Base-by-base conservation (phyloP, 441 rosid species). In the Pelargonium exstipulatum region DNA sequence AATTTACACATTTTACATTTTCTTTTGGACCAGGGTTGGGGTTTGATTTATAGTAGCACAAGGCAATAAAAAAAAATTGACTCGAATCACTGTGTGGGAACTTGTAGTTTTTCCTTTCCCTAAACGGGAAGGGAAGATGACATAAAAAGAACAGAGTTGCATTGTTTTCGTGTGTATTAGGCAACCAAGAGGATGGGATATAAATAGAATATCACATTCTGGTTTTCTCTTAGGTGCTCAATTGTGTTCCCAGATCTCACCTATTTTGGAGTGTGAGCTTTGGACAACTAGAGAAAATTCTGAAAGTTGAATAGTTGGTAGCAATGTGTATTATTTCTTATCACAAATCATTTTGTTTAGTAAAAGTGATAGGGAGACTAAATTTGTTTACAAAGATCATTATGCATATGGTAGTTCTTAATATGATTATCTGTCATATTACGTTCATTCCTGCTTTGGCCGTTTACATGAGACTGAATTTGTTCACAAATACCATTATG, bases 71-170 rank as follows among this genome's bases (percentile, higher is more conserved):
- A 6, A n/a, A n/a, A n/a, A n/a, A n/a, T 12, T 43, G 46, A 43
- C 10, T 43, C 18, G 16, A 51, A n/a, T 18, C 58, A 51, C 18
- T n/a, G 20, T 17, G 58, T n/a, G 4, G 58, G 6, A 51, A 51
- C n/a, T 5, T 51, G 58, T n/a, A 49, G 55, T 49, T 49, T 49
- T n/a, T 49, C 55, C 17, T 49, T 49, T 49, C 46, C 55, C 55
- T 4, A 49, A 51, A 51, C 4, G 58, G 16, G 17, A 51, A 51
- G 22, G 22, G 22, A 20, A 20, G 22, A 51, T 51, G 16, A 51
- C n/a, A n/a, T 3, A 4, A 46, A 46, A 2, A 9, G n/a, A 12
- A n/a, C 10, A 12, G 8, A 46, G 13, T 46, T 46, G 13, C 53
- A 46, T 46, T 9, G 18, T 14, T 51, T 51, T 51, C 58, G 22